Evolutionary conservation across 768 basidiomycete species (phyloP), one percentile per base, ranked within the genome.

Genomic region (Ephemerocybe angulata): DNA sequence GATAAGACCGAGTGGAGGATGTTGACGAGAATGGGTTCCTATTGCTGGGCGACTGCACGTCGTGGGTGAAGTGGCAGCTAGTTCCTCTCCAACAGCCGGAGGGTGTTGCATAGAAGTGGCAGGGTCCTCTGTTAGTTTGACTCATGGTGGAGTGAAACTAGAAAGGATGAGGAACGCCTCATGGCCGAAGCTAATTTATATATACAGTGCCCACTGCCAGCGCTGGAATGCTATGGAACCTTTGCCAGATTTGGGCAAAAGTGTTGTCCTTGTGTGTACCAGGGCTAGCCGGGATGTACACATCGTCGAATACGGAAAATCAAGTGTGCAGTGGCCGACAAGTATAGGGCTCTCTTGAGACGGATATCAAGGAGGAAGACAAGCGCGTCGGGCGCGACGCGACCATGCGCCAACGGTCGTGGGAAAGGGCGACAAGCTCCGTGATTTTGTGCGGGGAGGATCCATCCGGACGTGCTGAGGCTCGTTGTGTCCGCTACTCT

Each of bases 391-490:
- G n/a, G n/a, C n/a, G n/a, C n/a, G n/a, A n/a, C n/a, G n/a, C n/a
- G n/a, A n/a, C n/a, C n/a, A 35, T 17, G 33, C 33, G 33, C 17
- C 33, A 17, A 24, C 5, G 7, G 24, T n/a, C 42, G 19, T 13
- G n/a, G 24, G 42, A 24, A 44, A 44, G 42, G n/a, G 11, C 24
- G 42, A 25, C 42, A 21, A 21, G 27, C 46, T 48, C 46, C 46
- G 46, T 48, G 46, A 48, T 48, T 48, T 44, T 24, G 21, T 19
- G 42, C 19, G 42, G 46, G 29, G 27, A 24, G 17, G 30, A 30
- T 51, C 52, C 50, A 40, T 52, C 27, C 49, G 47, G 33, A 28
- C 22, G 52, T 29, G 44, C 52, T n/a, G n/a, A n/a, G n/a, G n/a
- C n/a, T n/a, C n/a, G n/a, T 24, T n/a, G 50, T 13, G 29, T 25